Percentiles rank a stretch among this genome's conserved stretches.
Evolutionary conservation across 179 eudicot genomes (phyloP).

Genomic region (Patellifolia procumbens): DNA sequence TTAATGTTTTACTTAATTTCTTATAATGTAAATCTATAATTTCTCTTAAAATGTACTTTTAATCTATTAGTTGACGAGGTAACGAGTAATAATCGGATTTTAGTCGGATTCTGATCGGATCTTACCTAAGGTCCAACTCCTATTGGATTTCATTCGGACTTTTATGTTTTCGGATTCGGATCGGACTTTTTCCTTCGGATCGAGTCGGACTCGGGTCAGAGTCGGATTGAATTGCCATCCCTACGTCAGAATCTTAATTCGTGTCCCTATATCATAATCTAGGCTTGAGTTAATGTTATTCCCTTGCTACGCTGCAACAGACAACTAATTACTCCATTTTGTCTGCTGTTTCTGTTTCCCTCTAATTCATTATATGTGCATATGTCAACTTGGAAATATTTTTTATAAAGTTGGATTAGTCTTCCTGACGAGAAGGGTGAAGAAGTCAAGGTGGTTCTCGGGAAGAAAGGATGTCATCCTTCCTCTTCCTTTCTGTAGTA

Average conservation of each 20-base stretch:
- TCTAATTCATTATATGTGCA: background rate
- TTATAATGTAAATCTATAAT: too few species aligned
- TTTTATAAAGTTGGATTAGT: background rate
- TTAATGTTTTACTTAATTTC: too few species aligned
- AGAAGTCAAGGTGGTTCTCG: background rate
- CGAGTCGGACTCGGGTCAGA: too few species aligned
- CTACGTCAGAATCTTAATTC: background rate
- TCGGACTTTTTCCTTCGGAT: too few species aligned
- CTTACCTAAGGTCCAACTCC: too few species aligned
- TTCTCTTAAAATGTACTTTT: too few species aligned
- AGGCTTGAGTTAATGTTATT: background rate
- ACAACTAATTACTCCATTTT: background rate
- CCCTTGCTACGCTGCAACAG: background rate
- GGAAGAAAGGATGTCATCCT: background rate
- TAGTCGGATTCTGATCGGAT: too few species aligned
- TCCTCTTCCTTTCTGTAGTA: background rate
- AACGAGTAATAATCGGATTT: too few species aligned
- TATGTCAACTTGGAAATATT: background rate
- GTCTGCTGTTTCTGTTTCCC: background rate
- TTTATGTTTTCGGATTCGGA: too few species aligned
- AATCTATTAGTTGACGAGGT: too few species aligned
- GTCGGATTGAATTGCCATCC: too few species aligned
- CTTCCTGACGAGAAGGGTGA: background rate
- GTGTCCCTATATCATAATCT: background rate
- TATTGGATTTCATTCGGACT: too few species aligned